A percentile compares a stretch with the other conserved stretches of the same genome.
Conservation (phyloP, 768 basidiomycete species). For the Phylloporus rhodoxanthus region DNA sequence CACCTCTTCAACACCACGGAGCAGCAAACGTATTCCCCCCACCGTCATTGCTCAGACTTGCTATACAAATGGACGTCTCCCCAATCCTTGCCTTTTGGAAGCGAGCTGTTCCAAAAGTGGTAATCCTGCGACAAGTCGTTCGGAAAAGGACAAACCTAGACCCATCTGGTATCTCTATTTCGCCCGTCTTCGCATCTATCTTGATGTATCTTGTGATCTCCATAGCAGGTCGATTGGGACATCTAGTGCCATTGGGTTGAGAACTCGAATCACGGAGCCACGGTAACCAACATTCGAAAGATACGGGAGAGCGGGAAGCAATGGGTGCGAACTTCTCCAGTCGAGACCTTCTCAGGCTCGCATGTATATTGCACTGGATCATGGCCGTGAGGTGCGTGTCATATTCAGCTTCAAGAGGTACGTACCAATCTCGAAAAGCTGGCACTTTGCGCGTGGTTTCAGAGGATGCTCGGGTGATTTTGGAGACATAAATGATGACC, state of each 20-base stretch:
- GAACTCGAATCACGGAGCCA: slow-evolving; percentile 1
- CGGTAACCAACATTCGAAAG: slow-evolving; percentile 55
- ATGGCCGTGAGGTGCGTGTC: slow-evolving; percentile 3
- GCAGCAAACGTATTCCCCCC: slow-evolving; percentile 7
- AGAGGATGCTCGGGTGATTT: background rate
- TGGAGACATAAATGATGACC: slow-evolving; percentile 3
- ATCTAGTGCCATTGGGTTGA: slow-evolving; percentile 39
- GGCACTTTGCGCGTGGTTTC: slow-evolving; percentile 37
- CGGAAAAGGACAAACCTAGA: slow-evolving; percentile 32
- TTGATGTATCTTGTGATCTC: slow-evolving; percentile 61
- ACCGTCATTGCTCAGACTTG: slow-evolving; percentile 12
- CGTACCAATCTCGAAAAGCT: slow-evolving; percentile 54
- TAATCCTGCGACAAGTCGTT: slow-evolving; percentile 2
- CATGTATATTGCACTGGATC: slow-evolving; percentile 58
- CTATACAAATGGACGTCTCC: slow-evolving; percentile 24
- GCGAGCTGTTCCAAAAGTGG: slow-evolving; percentile 24
- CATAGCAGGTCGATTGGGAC: slow-evolving; percentile 56
- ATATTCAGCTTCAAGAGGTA: background rate
- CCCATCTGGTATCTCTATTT: slow-evolving; percentile 45
- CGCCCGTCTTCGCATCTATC: slow-evolving; percentile 42
- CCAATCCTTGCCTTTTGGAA: slow-evolving; percentile 32
- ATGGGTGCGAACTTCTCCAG: slow-evolving; percentile 33
- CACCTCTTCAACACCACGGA: slow-evolving; percentile 20
- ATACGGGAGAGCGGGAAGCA: slow-evolving; percentile 75
- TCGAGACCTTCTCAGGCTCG: slow-evolving; percentile 31